Conservation (phyloP, 2,329 filamentous ascomycete species). For the Nannizziopsis barbatae region DNA sequence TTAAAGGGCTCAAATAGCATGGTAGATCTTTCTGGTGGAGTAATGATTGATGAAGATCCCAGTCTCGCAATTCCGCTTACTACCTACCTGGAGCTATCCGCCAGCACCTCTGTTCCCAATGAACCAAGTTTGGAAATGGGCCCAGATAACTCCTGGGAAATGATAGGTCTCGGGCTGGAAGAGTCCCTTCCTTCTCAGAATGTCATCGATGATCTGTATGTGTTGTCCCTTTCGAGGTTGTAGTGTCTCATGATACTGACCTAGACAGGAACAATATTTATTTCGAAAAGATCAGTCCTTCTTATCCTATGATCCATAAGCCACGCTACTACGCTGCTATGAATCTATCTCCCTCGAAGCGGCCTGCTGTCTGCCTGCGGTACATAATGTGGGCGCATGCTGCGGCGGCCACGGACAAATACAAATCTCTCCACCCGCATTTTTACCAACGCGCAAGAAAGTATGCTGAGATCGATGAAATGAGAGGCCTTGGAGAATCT, state of each 20-base stretch:
- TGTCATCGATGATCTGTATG: constrained; percentile 72
- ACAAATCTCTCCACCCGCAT: constrained; percentile 63
- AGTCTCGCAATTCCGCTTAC: background rate
- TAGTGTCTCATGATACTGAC: background rate
- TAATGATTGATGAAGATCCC: background rate
- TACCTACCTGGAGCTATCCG: background rate
- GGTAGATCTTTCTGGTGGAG: background rate
- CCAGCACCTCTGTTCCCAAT: background rate
- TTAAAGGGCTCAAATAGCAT: background rate
- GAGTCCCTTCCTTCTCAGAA: constrained; percentile 69
- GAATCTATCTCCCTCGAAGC: constrained; percentile 74
- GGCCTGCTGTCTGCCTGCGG: constrained; percentile 75
- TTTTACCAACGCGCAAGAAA: constrained; percentile 86
- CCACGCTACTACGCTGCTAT: constrained; percentile 78
- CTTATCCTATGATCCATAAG: constrained; percentile 78
- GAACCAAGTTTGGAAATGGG: constrained; percentile 19
- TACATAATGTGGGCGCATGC: constrained; percentile 96
- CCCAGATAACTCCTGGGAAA: constrained; percentile 62
- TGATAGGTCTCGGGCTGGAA: constrained; percentile 70
- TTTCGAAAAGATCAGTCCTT: constrained; percentile 82
- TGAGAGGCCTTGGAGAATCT: constrained; percentile 82
- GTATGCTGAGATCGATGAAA: constrained; percentile 78
- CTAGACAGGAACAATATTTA: constrained; percentile 61
- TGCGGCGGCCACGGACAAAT: constrained; percentile 76
- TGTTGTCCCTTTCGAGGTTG: background rate